Evolutionary conservation across 805 yeast species (phyloP), one percentile per base, ranked within the genome.

Genomic region (Zygoascus bituminiphila): DNA sequence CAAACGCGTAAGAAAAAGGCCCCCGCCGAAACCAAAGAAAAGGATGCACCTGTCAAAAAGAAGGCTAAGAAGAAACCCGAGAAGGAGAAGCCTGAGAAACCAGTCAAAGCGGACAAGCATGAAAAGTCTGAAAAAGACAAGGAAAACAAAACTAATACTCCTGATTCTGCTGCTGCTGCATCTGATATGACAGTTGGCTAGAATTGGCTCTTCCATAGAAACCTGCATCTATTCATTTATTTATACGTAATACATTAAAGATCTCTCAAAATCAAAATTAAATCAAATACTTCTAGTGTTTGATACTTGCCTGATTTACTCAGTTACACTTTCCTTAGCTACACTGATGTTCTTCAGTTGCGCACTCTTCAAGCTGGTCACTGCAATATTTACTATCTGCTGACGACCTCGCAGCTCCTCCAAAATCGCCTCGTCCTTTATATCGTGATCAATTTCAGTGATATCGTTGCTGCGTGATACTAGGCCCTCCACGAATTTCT

Each of bases 401-500:
- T 26, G 17, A 4, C 44, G 44, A 14, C 19, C 25, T 17, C 15
- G 3, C 12, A 41, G 22, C 35, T 41, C 44, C 15, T 14, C 14
- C 7, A 14, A 8, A 3, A 39, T 6, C 9, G 19, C 42, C 5
- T 19, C 26, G n/a, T 39, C 22, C 24, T 39, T 39, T 19, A 22
- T 22, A 15, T 14, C 24, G 26, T 39, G 9, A 10, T 39, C 25
- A 20, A 14, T 25, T 10, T 19, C 42, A 5, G 42, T 21, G n/a
- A 39, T 5, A 14, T 17, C 10, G 15, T 19, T 22, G 26, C 17
- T 5, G 14, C 22, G 42, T 12, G 26, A 17, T 20, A 41, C 9
- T 14, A 41, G 22, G 21, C 22, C 26, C 3, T n/a, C 58, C 35
- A 67, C 54, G 19, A 74, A 60, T 14, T 62, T 57, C 2, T 57